Base-by-base conservation (phyloP, 768 basidiomycete genomes). In the Leccinum imitatum region DNA sequence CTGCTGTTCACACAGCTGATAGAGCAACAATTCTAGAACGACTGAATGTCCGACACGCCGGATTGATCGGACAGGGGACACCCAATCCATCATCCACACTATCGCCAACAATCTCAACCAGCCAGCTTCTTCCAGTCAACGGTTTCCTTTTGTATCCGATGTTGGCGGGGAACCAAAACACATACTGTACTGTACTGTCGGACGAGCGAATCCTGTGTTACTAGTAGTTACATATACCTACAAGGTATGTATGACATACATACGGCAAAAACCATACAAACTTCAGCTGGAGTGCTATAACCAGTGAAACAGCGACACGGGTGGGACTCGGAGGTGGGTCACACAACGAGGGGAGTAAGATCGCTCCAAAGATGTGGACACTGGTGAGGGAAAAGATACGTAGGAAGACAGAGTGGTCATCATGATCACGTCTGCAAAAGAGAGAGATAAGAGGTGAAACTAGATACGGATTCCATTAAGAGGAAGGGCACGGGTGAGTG, bases 271-370 rank as follows among this genome's bases (percentile, higher is more conserved):
- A n/a, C 17, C 23, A 8, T 65, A 63, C 59, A 63, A 19, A 7
- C 25, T 37, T 27, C 39, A n/a, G 17, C 17, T n/a, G 39, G 15
- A 31, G 53, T 61, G 61, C 44, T 48, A 61, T 63, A 64, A n/a
- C 44, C 19, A 27, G 17, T 44, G 17, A 41, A 53, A 14, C 10
- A n/a, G 17, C 37, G 27, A 59, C 63, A 21, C n/a, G 14, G 39
- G 23, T 7, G 1, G 23, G 4, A 33, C 33, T 33, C 33, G 33
- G 33, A 41, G 39, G 37, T 17, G 17, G 39, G 17, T n/a, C 39
- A 41, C 17, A n/a, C 39, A 41, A 14, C 14, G 19, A 11, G n/a
- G 23, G 21, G 44, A 10, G 15, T 19, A 54, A 58, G 62, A 48
- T 37, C 19, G 33, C 19, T 17, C 6, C 48, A 57, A 33, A 23